Conservation (phyloP, 371 early-diverging fungal genomes). For the Chytridiales sp. region DNA sequence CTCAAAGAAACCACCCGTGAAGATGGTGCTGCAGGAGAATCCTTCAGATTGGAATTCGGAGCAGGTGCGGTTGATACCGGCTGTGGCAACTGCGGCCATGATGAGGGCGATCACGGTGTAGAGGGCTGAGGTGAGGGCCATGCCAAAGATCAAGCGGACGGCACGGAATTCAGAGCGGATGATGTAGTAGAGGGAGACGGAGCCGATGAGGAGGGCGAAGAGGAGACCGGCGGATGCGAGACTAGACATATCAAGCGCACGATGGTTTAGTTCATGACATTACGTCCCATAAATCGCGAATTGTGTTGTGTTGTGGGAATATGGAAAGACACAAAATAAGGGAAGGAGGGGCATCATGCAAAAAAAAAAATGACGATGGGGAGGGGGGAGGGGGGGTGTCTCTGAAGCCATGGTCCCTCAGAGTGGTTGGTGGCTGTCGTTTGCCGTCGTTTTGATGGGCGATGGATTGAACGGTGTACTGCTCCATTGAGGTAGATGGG, state of each 20-base stretch:
- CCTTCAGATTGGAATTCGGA: constrained; percentile 21
- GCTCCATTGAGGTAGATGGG: no score
- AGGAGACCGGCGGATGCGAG: constrained; percentile 32
- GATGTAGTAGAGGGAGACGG: constrained; percentile 27
- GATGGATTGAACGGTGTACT: no score
- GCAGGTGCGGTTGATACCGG: constrained; percentile 37
- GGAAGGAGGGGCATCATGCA: background rate
- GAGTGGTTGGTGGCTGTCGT: no score
- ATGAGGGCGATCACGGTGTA: constrained; percentile 31
- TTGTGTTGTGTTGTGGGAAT: background rate
- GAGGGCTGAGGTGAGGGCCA: constrained; percentile 30
- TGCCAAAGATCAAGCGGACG: constrained; percentile 37
- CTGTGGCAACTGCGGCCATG: constrained; percentile 32
- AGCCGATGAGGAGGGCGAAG: constrained; percentile 30
- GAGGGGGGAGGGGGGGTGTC: no score
- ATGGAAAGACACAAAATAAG: background rate
- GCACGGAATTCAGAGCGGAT: constrained; percentile 33
- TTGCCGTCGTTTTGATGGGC: no score
- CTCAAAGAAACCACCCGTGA: constrained; percentile 34
- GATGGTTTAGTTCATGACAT: no score
- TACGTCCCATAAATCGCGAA: no score
- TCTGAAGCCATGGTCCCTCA: no score
- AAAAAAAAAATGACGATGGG: no score
- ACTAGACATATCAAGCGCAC: no score
- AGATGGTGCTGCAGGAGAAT: constrained; percentile 27